Evolutionary conservation across 2,329 filamentous ascomycete genomes (phyloP).

Genomic region (Penicillium psychrosexuale): DNA sequence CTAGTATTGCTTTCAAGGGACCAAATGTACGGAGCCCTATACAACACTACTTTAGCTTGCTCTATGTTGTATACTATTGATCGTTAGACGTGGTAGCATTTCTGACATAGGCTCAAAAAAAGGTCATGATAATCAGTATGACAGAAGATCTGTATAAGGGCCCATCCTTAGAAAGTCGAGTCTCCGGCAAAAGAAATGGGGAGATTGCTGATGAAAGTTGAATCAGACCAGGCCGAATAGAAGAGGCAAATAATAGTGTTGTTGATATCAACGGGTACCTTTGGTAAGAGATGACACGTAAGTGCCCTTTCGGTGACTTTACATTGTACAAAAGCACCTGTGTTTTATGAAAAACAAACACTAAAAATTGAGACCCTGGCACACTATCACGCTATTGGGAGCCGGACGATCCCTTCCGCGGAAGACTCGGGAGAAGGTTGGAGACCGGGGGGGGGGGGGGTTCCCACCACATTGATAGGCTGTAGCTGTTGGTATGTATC

Average conservation of each 20-base stretch:
- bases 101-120: neutral
- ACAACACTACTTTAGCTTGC: neutral
- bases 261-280: slow-evolving; percentile 11
- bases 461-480: slow-evolving; percentile 4
- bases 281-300: slow-evolving; percentile 34
- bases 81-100: neutral
- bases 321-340: neutral
- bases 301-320: slow-evolving; percentile 18
- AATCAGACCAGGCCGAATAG: neutral
- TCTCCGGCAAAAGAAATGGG: neutral
- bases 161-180: neutral
- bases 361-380: neutral
- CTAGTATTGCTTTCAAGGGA: neutral
- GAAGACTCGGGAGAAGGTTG: slow-evolving; percentile 14
- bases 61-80: neutral
- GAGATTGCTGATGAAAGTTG: neutral
- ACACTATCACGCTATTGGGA: neutral
- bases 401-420: slow-evolving; percentile 16
- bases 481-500: slow-evolving; percentile 8
- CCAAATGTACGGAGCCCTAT: neutral
- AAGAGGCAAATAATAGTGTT: neutral
- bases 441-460: neutral
- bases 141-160: neutral
- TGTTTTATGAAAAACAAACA: slow-evolving; percentile 1
- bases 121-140: neutral